Evolutionary conservation across 352 stramenopile species (phyloP).

Genomic region (Pythium folliculosum): DNA sequence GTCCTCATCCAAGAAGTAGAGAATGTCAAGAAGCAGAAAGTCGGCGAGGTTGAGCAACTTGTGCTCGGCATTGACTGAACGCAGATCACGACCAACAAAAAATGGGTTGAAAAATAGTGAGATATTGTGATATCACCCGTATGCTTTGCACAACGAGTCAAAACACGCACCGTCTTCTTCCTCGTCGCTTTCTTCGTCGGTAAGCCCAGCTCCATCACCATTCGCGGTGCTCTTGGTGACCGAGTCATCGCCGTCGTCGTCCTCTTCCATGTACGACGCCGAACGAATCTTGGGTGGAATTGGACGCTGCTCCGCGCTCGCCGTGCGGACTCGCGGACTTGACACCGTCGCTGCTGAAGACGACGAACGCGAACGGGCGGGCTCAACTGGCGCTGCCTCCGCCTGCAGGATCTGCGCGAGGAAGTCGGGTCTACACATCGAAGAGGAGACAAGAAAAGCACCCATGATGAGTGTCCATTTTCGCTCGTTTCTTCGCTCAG

Average conservation of each 20-base stretch:
- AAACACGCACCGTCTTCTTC: slow-evolving; percentile 29
- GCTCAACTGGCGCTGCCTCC: slow-evolving; percentile 31
- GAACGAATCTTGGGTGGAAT: slow-evolving; percentile 16
- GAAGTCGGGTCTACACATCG: slow-evolving; percentile 51
- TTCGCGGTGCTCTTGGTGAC: slow-evolving; percentile 2
- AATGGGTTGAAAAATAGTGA: slow-evolving; percentile 4
- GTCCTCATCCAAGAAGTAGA: slow-evolving; percentile 78
- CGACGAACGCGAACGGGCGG: background rate
- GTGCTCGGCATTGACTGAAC: slow-evolving; percentile 38
- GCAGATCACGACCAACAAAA: background rate
- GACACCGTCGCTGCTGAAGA: background rate
- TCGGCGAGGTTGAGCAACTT: slow-evolving; percentile 69
- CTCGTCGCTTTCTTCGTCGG: slow-evolving; percentile 17
- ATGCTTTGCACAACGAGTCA: background rate
- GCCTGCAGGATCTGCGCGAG: slow-evolving; percentile 73
- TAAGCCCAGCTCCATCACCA: background rate
- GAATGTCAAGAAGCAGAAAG: slow-evolving; percentile 63
- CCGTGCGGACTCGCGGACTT: background rate
- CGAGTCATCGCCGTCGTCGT: slow-evolving; percentile 10
- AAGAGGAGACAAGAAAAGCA: background rate
- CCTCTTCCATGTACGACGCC: slow-evolving; percentile 12
- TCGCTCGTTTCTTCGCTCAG: background rate
- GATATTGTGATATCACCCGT: background rate
- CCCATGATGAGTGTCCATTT: background rate
- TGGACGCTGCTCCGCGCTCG: slow-evolving; percentile 1